Conservation (phyloP, 192 early-diverging fungal species). For the Coemansia sp. region DNA sequence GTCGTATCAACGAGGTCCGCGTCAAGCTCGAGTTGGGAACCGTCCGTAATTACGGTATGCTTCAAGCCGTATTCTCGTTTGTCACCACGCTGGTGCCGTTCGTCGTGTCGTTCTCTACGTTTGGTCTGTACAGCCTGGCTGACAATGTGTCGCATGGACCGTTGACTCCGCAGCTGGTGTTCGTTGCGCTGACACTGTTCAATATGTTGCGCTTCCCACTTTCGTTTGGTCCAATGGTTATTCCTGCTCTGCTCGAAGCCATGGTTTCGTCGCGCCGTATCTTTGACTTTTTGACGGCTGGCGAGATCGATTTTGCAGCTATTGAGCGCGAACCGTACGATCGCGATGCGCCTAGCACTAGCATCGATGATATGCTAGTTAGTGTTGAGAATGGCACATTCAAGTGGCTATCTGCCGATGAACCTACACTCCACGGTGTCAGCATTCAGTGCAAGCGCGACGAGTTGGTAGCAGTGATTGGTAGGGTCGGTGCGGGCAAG, state of each 20-base stretch:
- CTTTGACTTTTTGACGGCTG: constrained; percentile 62
- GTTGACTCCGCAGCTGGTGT: constrained; percentile 69
- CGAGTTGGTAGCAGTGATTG: constrained; percentile 59
- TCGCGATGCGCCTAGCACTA: constrained; percentile 2
- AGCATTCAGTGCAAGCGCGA: constrained; percentile 43
- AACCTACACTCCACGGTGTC: constrained; percentile 33
- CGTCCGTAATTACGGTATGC: constrained; percentile 65
- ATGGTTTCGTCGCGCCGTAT: constrained; percentile 80
- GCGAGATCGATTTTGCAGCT: constrained; percentile 73
- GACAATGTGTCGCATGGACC: constrained; percentile 52
- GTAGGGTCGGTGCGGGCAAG: constrained; percentile 65
- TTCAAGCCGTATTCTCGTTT: constrained; percentile 75
- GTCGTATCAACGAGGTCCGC: constrained; percentile 61
- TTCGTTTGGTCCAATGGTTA: constrained; percentile 71
- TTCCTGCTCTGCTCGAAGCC: constrained; percentile 72
- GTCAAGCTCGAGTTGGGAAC: constrained; percentile 73
- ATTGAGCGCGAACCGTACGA: constrained; percentile 38
- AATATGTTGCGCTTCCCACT: constrained; percentile 86
- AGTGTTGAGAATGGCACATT: constrained; percentile 35
- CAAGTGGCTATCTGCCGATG: constrained; percentile 50
- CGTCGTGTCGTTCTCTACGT: constrained; percentile 73
- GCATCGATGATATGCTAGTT: constrained; percentile 21
- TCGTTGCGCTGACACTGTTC: constrained; percentile 88
- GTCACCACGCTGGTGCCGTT: constrained; percentile 69
- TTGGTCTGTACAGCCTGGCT: constrained; percentile 71